phyloP scores from a whole-genome alignment of 768 basidiomycete species.

The Kwoniella dejecticola region DNA sequence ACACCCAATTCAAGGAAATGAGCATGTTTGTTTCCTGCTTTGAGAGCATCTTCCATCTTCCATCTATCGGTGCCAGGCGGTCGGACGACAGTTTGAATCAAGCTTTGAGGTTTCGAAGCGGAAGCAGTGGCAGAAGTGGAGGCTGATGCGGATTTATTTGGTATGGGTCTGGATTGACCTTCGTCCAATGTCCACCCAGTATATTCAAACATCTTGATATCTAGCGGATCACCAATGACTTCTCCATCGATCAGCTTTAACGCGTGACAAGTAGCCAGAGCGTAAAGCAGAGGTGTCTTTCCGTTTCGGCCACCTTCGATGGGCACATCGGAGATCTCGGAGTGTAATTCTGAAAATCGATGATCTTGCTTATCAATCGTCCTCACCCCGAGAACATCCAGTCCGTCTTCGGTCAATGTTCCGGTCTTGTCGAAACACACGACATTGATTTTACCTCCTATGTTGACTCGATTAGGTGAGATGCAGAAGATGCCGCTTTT shows the following conservation, averaged over 20 bases:
- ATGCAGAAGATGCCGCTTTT: conserved; percentile 92
- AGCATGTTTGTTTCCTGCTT: conserved; percentile 81
- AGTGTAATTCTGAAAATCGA: conserved; percentile 85
- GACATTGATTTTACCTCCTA: conserved; percentile 93
- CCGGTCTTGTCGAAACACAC: conserved; percentile 99
- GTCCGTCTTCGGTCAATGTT: conserved; percentile 94
- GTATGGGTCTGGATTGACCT: conserved; percentile 68
- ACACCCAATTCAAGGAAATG: conserved; percentile 97
- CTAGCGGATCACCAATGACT: conserved; percentile 91
- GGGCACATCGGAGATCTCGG: conserved; percentile 84
- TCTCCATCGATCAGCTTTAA: conserved; percentile 85
- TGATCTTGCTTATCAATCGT: conserved; percentile 72
- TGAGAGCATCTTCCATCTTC: conserved; percentile 88
- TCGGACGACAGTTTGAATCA: conserved; percentile 94
- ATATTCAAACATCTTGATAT: conserved; percentile 97
- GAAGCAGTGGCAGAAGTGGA: conserved; percentile 4
- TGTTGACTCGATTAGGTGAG: conserved; percentile 90
- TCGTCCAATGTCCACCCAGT: conserved; percentile 96
- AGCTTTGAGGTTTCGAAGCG: conserved; percentile 69
- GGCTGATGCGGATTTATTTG: conserved; percentile 55
- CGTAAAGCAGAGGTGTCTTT: conserved; percentile 85
- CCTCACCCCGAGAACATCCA: conserved; percentile 93
- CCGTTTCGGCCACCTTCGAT: conserved; percentile 61
- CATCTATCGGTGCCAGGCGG: conserved; percentile 93
- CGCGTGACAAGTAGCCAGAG: conserved; percentile 93